Evolutionary conservation across 2,329 filamentous ascomycete species (phyloP).

Genomic region (Neophaeococcomyces aloes): DNA sequence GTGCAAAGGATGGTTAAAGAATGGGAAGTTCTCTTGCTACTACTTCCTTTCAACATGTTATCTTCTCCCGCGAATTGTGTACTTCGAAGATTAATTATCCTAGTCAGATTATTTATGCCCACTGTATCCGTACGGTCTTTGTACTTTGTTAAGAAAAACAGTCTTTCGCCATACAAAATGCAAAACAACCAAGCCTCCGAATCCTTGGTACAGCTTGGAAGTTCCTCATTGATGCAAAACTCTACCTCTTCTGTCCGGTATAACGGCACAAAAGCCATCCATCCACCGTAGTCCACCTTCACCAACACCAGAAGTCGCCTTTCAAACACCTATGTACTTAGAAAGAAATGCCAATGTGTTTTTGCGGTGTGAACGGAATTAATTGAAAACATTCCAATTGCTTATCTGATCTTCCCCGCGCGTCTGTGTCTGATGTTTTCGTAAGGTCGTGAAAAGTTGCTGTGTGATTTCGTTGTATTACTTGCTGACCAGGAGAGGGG

Average conservation of each 20-base stretch:
- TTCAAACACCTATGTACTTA: slow-evolving; percentile 9
- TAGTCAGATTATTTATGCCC: slow-evolving; percentile 9
- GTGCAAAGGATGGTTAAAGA: neutral
- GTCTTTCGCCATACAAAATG: slow-evolving; percentile 7
- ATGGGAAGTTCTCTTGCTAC: neutral
- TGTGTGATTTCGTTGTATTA: slow-evolving; percentile 5
- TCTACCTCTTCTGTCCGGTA: neutral
- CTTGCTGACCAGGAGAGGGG: slow-evolving; percentile 1
- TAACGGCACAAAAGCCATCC: neutral
- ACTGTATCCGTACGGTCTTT: slow-evolving; percentile 3
- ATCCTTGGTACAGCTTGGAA: neutral
- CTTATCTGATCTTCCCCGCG: slow-evolving; percentile 1
- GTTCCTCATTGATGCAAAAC: neutral
- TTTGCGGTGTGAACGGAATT: neutral
- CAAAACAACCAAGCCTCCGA: slow-evolving; percentile 6
- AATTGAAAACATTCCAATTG: neutral
- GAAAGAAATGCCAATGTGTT: slow-evolving; percentile 7
- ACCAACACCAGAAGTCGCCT: slow-evolving; percentile 2
- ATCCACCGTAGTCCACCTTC: neutral
- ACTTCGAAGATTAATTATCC: slow-evolving; percentile 8
- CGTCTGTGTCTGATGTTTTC: slow-evolving; percentile 2
- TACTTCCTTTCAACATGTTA: neutral
- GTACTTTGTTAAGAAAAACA: slow-evolving; percentile 5
- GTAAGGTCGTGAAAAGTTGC: slow-evolving; percentile 10
- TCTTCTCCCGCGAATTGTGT: neutral